A percentile compares a stretch with the other conserved stretches of the same genome.
phyloP scores from a whole-genome alignment of 73 alveolate genomes.

The Stentor roeselii region DNA sequence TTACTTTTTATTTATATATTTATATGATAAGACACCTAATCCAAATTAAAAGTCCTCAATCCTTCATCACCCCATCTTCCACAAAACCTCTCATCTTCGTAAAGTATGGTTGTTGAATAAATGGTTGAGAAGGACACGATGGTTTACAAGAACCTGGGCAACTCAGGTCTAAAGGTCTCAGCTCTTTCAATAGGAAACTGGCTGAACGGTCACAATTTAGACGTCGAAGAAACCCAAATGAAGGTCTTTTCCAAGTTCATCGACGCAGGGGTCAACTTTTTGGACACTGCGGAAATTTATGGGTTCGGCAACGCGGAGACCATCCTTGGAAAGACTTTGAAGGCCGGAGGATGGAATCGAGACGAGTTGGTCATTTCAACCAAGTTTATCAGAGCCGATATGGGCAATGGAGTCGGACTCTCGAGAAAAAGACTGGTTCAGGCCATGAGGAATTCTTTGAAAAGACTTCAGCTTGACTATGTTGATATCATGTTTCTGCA shows the following conservation, averaged over 20 bases:
- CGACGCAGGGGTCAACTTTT: slow-evolving; percentile 88
- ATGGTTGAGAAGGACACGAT: slow-evolving; percentile 34
- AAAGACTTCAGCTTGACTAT: slow-evolving; percentile 75
- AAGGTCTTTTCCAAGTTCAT: slow-evolving; percentile 56
- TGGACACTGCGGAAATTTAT: slow-evolving; percentile 94
- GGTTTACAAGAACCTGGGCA: slow-evolving; percentile 90
- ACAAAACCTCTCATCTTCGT: too few species aligned
- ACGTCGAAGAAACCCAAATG: slow-evolving; percentile 24
- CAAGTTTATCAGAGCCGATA: slow-evolving; percentile 75
- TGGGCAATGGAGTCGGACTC: slow-evolving; percentile 53
- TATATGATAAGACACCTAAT: too few species aligned
- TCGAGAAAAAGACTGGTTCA: slow-evolving; percentile 80
- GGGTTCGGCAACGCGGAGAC: slow-evolving; percentile 85
- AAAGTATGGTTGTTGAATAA: too few species aligned
- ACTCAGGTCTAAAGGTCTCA: slow-evolving; percentile 87
- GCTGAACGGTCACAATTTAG: slow-evolving; percentile 52
- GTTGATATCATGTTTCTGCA: slow-evolving; percentile 91
- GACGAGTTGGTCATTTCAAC: slow-evolving; percentile 83
- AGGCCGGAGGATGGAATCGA: slow-evolving; percentile 47
- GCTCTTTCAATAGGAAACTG: slow-evolving; percentile 80
- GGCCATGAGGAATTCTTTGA: slow-evolving; percentile 71
- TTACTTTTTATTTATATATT: too few species aligned
- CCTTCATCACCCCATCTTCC: too few species aligned
- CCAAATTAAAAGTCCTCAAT: too few species aligned
- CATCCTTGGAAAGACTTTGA: slow-evolving; percentile 60